Conservation (phyloP, 176 grass and related monocot genomes). For the Leersia perrieri region DNA sequence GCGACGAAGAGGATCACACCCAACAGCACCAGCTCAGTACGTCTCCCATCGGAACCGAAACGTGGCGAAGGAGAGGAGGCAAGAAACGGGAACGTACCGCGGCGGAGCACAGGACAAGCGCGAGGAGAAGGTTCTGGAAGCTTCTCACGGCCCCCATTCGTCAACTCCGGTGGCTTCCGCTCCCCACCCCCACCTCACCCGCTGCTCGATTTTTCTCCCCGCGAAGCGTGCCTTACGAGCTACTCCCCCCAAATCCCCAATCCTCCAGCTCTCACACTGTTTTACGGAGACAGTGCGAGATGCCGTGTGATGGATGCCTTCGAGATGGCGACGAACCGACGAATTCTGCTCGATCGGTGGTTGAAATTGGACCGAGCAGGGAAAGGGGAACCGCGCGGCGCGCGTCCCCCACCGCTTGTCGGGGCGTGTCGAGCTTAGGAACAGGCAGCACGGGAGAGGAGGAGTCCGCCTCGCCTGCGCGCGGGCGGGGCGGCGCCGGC, state of each 20-base stretch:
- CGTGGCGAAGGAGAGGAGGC: neutral
- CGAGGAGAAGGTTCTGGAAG: slow-evolving; percentile 21
- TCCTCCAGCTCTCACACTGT: neutral
- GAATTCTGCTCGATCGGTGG: neutral
- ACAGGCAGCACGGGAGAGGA: neutral
- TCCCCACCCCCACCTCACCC: neutral
- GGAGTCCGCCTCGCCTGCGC: neutral
- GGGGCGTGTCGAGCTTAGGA: neutral
- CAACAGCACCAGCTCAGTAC: neutral
- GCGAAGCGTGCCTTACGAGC: slow-evolving; percentile 22
- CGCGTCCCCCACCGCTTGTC: neutral
- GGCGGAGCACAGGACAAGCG: slow-evolving; percentile 30
- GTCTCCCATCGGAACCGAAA: neutral
- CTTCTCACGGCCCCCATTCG: slow-evolving; percentile 30
- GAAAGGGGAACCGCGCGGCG: neutral
- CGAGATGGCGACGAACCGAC: neutral
- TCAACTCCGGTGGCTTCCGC: neutral
- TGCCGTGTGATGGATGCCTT: slow-evolving; percentile 15
- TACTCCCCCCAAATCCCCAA: no score
- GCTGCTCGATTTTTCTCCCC: neutral
- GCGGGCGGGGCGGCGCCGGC: neutral
- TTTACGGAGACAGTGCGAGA: neutral
- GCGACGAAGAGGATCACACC: neutral
- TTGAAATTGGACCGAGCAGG: neutral
- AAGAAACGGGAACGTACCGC: neutral